These are phyloP conservation scores for Metarhizium sp. DNA, from an alignment of 2,329 filamentous ascomycete species.

Conservation along the genomic window DNA sequence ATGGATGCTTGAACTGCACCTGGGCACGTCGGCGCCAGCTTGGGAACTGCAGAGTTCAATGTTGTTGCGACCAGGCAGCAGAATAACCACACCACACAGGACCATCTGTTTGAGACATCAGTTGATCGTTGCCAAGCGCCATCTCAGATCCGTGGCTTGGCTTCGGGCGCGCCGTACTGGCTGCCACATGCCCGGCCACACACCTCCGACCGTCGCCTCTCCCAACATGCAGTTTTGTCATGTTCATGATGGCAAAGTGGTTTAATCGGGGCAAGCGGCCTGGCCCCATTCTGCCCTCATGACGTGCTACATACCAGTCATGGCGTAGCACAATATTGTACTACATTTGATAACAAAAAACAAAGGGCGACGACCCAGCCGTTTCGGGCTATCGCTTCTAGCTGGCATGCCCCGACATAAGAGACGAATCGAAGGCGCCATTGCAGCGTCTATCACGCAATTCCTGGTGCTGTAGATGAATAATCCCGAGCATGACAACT, in stretches of 20 bases:
- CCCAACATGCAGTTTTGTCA: too few species aligned
- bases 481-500: background rate
- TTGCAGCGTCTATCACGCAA: constrained; percentile 1
- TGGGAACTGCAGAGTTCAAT: too few species aligned
- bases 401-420: background rate
- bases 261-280: background rate
- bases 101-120: too few species aligned
- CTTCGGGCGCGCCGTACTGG: background rate
- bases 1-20: too few species aligned
- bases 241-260: background rate
- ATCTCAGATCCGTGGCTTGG: background rate
- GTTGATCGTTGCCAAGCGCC: background rate
- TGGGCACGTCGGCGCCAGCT: too few species aligned
- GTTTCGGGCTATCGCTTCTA: background rate
- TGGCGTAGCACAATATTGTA: too few species aligned
- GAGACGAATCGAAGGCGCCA: background rate
- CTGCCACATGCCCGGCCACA: background rate
- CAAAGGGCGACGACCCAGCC: too few species aligned
- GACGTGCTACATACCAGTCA: background rate
- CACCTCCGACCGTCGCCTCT: background rate
- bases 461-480: background rate
- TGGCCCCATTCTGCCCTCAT: background rate
- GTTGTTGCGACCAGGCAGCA: too few species aligned
- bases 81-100: too few species aligned
- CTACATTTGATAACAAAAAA: too few species aligned